Evolutionary conservation across 2,329 filamentous ascomycete genomes (phyloP).

Genomic region (Ophidiomyces ophidiicola): DNA sequence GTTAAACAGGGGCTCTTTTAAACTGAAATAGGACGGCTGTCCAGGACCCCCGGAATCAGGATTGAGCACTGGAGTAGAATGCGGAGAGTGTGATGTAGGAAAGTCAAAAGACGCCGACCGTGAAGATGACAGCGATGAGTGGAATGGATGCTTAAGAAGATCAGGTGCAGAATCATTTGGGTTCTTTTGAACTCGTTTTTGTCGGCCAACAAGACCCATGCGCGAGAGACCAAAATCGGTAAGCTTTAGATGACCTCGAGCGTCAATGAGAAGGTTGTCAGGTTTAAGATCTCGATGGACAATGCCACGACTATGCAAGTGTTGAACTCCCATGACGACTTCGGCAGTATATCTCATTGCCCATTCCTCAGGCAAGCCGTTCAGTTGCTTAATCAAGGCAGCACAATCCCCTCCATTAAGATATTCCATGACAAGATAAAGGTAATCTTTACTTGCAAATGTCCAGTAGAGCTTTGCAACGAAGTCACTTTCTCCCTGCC

Average conservation of each 20-base stretch:
- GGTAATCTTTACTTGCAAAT: conserved; percentile 96
- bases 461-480: conserved; percentile 99
- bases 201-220: conserved; percentile 91
- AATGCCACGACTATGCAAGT: conserved; percentile 85
- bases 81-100: conserved; percentile 66
- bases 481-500: conserved; percentile 98
- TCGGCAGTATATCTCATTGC: conserved; percentile 94
- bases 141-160: conserved; percentile 83
- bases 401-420: conserved; percentile 95
- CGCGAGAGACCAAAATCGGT: conserved; percentile 95
- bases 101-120: conserved; percentile 89
- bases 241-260: conserved; percentile 89
- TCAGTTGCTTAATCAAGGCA: conserved; percentile 86
- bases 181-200: conserved; percentile 78
- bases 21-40: conserved; percentile 87
- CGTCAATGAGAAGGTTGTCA: conserved; percentile 92
- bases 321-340: conserved; percentile 91
- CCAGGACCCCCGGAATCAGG: conserved; percentile 56
- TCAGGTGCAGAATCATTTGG: conserved; percentile 78
- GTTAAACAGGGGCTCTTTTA: conserved; percentile 35
- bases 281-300: conserved; percentile 95
- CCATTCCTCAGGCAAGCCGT: conserved; percentile 91
- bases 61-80: conserved; percentile 73
- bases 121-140: conserved; percentile 75
- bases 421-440: conserved; percentile 98